Evolutionary conservation across 192 early-diverging fungal species (phyloP).

Genomic region (Irineochytrium annulatum): DNA sequence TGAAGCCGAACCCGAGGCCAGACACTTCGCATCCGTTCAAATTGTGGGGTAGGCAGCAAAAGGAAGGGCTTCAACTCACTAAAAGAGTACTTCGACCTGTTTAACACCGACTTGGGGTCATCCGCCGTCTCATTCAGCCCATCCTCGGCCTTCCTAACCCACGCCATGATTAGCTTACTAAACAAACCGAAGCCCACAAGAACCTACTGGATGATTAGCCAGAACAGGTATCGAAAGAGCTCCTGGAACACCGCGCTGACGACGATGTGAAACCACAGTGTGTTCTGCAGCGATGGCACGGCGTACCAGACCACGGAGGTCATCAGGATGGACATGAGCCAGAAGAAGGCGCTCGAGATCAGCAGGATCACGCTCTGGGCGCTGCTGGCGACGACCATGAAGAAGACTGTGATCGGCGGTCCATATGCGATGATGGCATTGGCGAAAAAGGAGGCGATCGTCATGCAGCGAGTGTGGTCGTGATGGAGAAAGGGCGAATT

Average conservation of each 20-base stretch:
- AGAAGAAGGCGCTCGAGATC: conserved; percentile 82
- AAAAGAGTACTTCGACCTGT: conserved; percentile 59
- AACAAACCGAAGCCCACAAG: conserved; percentile 26
- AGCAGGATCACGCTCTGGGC: conserved; percentile 68
- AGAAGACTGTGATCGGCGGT: conserved; percentile 66
- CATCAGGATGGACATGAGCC: conserved; percentile 67
- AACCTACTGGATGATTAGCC: conserved; percentile 39
- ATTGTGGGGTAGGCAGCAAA: background rate
- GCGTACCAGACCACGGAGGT: conserved; percentile 72
- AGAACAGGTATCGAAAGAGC: conserved; percentile 63
- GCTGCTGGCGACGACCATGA: conserved; percentile 61
- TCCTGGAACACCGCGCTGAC: conserved; percentile 66
- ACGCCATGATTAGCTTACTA: background rate
- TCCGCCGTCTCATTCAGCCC: conserved; percentile 59
- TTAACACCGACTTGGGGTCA: conserved; percentile 64
- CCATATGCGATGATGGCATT: conserved; percentile 71
- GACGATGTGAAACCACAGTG: conserved; percentile 46
- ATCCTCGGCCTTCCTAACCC: conserved; percentile 59
- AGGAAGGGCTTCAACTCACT: conserved; percentile 35
- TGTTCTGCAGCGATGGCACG: conserved; percentile 33
- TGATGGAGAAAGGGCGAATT: too few relatives aligned
- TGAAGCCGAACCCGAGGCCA: conserved; percentile 71
- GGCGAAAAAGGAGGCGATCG: conserved; percentile 58
- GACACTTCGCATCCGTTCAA: conserved; percentile 43
- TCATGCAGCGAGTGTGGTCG: too few relatives aligned